phyloP scores from a whole-genome alignment of 139 green algal genomes.

The Coelastrella sp. region DNA sequence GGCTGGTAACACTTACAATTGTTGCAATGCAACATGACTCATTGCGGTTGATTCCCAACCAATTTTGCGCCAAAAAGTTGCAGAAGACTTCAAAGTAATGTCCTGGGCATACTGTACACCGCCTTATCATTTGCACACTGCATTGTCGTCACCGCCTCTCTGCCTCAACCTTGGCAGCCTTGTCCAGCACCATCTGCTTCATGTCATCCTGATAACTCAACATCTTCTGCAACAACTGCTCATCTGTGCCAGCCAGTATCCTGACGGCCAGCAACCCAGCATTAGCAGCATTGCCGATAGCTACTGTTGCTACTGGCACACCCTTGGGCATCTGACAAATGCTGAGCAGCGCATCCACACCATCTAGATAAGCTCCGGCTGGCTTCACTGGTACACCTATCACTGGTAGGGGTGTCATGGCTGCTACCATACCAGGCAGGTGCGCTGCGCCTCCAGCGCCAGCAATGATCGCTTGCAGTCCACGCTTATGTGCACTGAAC shows the following conservation, averaged over 20 bases:
- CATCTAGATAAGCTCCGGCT: conserved; percentile 88
- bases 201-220: conserved; percentile 77
- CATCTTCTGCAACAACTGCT: conserved; percentile 74
- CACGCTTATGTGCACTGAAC: conserved; percentile 18
- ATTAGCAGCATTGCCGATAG: conserved; percentile 97
- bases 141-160: conserved; percentile 71
- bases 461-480: conserved; percentile 88
- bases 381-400: conserved; percentile 96
- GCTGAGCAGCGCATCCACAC: conserved; percentile 93
- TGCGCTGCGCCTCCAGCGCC: conserved; percentile 96
- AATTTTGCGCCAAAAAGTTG: too few relatives aligned
- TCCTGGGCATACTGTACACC: too few relatives aligned
- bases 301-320: conserved; percentile 97
- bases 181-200: conserved; percentile 77
- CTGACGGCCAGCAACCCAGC: conserved; percentile 93
- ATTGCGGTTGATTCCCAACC: too few relatives aligned
- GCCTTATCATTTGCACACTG: too few relatives aligned
- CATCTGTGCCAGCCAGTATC: conserved; percentile 82
- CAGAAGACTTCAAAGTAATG: too few relatives aligned
- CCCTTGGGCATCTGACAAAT: conserved; percentile 98
- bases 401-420: conserved; percentile 96
- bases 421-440: conserved; percentile 97
- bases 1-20: too few relatives aligned
- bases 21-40: too few relatives aligned
- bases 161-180: conserved; percentile 78